Conservation (phyloP, 208 protist genomes). For the Leishmania aethiopica region DNA sequence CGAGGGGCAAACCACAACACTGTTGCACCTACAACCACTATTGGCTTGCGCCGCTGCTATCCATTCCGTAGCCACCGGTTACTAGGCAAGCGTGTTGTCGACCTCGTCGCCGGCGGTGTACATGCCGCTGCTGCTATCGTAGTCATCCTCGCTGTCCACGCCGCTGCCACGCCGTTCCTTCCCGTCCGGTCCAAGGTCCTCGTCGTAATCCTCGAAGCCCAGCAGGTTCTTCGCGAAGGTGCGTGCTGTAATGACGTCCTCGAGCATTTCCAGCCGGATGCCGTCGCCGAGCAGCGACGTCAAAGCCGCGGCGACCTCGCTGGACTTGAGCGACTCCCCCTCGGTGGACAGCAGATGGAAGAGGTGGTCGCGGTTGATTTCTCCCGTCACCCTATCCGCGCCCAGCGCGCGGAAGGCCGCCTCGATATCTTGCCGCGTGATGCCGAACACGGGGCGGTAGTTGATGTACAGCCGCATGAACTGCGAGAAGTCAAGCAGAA, state of each 20-base stretch:
- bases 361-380: conserved; percentile 74
- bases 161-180: conserved; percentile 5
- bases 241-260: conserved; percentile 87
- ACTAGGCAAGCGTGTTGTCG: conserved; percentile 6
- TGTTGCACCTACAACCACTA: background rate
- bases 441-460: conserved; percentile 93
- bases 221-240: conserved; percentile 90
- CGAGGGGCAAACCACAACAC: background rate
- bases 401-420: conserved; percentile 85
- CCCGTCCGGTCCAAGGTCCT: conserved; percentile 6
- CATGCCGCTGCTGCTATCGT: conserved; percentile 1
- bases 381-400: conserved; percentile 63
- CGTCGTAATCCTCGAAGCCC: conserved; percentile 92
- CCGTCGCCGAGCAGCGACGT: conserved; percentile 87
- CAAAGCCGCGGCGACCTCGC: conserved; percentile 81
- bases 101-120: background rate
- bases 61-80: background rate
- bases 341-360: conserved; percentile 74
- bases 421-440: conserved; percentile 90
- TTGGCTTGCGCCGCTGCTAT: background rate
- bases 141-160: background rate
- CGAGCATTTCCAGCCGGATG: conserved; percentile 85
- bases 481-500: conserved; percentile 89
- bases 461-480: conserved; percentile 96
- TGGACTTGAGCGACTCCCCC: conserved; percentile 75